Evolutionary conservation across 1,139 yeast genomes (phyloP).

Genomic region (Hyphopichia pseudoburtonii): DNA sequence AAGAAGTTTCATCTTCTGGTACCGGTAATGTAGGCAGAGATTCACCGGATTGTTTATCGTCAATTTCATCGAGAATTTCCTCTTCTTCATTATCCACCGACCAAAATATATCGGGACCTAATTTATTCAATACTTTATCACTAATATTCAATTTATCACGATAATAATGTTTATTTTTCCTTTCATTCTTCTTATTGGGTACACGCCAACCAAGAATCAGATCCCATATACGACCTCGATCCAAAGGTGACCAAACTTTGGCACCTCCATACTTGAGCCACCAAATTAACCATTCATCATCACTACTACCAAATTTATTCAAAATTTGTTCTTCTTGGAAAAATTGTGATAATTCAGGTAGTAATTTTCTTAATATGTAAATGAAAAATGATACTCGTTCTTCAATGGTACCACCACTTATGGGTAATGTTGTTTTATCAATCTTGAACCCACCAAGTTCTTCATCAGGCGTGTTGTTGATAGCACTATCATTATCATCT

Average conservation of each 20-base stretch:
- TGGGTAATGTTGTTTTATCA: slow-evolving; percentile 43
- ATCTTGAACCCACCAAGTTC: slow-evolving; percentile 15
- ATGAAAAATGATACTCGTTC: slow-evolving; percentile 75
- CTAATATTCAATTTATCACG: slow-evolving; percentile 30
- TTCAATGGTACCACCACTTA: slow-evolving; percentile 66
- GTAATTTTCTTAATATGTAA: slow-evolving; percentile 56
- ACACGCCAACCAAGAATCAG: slow-evolving; percentile 76
- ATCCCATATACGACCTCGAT: slow-evolving; percentile 91
- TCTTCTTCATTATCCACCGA: slow-evolving; percentile 19
- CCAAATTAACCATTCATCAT: slow-evolving; percentile 92
- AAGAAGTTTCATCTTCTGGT: neutral
- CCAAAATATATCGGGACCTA: slow-evolving; percentile 51
- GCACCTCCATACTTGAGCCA: slow-evolving; percentile 95
- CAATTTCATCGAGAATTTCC: neutral
- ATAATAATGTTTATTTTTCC: slow-evolving; percentile 30
- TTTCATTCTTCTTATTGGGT: slow-evolving; percentile 28
- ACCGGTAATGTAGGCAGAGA: too few relatives aligned
- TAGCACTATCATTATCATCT: slow-evolving; percentile 2
- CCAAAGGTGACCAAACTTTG: slow-evolving; percentile 77
- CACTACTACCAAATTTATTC: slow-evolving; percentile 58
- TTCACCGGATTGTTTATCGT: neutral
- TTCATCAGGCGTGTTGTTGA: slow-evolving; percentile 1
- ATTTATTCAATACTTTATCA: slow-evolving; percentile 23
- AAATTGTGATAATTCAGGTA: slow-evolving; percentile 77
- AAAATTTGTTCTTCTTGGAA: slow-evolving; percentile 81